Conservation (phyloP, 257 asterid genomes). For the Dorcoceras hygrometricum region DNA sequence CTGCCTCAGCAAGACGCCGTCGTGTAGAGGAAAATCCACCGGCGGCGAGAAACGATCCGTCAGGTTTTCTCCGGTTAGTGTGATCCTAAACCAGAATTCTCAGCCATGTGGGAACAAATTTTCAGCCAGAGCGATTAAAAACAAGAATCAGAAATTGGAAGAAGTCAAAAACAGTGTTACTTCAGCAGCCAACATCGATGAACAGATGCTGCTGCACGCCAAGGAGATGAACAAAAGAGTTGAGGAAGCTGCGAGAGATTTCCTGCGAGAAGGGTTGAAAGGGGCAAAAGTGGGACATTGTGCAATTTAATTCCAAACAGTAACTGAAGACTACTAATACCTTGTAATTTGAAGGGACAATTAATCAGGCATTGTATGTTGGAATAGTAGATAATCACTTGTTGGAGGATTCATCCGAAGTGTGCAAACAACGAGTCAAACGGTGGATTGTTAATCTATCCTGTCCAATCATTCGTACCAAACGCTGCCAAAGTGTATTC, state of each 20-base stretch:
- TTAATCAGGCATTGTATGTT: too few species aligned
- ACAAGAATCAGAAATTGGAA: background rate
- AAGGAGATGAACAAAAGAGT: constrained; percentile 62
- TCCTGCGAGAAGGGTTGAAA: constrained; percentile 51
- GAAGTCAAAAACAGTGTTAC: constrained; percentile 17
- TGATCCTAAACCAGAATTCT: constrained; percentile 62
- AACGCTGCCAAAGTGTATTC: too few species aligned
- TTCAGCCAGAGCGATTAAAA: constrained; percentile 30
- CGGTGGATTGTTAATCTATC: too few species aligned
- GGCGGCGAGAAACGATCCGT: constrained; percentile 68
- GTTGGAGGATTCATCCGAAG: too few species aligned
- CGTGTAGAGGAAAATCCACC: constrained; percentile 55
- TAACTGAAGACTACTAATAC: too few species aligned
- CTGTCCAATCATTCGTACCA: too few species aligned
- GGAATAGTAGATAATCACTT: too few species aligned
- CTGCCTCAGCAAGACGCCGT: constrained; percentile 80
- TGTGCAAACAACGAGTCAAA: too few species aligned
- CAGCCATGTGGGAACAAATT: constrained; percentile 63
- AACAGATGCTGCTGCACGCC: constrained; percentile 50
- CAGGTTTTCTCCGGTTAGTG: constrained; percentile 70
- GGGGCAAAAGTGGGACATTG: too few species aligned
- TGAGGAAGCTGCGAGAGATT: constrained; percentile 60
- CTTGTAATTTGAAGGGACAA: too few species aligned
- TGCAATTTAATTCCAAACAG: too few species aligned
- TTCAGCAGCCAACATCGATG: constrained; percentile 26